phyloP scores from a whole-genome alignment of 2,329 filamentous ascomycete genomes.

The Fusarium haematococcum region DNA sequence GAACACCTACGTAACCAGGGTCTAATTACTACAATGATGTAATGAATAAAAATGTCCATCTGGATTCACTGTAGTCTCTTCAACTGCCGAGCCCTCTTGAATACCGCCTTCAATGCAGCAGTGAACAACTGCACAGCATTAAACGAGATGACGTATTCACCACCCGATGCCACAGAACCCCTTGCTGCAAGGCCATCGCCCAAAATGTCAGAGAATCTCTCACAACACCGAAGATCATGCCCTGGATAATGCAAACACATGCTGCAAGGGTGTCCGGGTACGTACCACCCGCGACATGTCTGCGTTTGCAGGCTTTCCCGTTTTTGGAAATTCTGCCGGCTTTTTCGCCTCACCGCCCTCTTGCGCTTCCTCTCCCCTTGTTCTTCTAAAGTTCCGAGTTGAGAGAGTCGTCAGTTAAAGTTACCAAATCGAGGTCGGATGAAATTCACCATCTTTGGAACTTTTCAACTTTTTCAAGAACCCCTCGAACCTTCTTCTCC shows the following conservation, averaged over 20 bases:
- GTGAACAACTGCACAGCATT: background rate
- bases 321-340: constrained; percentile 35
- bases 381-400: constrained; percentile 13
- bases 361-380: constrained; percentile 21
- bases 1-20: background rate
- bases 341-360: constrained; percentile 38
- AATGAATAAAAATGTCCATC: background rate
- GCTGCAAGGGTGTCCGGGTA: constrained; percentile 24
- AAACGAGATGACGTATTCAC: constrained; percentile 19
- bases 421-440: constrained; percentile 12
- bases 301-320: background rate
- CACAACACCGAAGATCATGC: constrained; percentile 17
- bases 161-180: constrained; percentile 7
- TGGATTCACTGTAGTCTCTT: background rate
- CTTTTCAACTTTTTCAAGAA: background rate
- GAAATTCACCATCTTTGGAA: constrained; percentile 16
- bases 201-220: constrained; percentile 20
- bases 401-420: constrained; percentile 14
- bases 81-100: background rate
- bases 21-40: background rate
- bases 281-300: constrained; percentile 7
- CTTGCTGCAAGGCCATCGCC: constrained; percentile 12
- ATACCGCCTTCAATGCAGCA: background rate
- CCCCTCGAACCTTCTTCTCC: background rate
- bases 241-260: constrained; percentile 28